phyloP scores from a whole-genome alignment of 1,284 basidiomycete species.

The Malassezia restricta region DNA sequence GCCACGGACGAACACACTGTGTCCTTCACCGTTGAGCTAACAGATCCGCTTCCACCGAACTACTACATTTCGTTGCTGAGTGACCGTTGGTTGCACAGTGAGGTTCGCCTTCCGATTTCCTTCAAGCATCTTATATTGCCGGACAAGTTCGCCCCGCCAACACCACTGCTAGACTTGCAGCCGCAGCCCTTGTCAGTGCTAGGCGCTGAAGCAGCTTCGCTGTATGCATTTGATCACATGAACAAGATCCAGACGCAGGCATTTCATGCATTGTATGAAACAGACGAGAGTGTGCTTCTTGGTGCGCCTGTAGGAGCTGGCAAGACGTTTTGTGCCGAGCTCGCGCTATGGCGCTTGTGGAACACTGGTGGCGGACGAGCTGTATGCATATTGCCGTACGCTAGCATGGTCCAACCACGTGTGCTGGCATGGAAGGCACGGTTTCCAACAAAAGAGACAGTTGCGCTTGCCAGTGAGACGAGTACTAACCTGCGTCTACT shows the following conservation, averaged over 20 bases:
- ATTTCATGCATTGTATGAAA: constrained; percentile 91
- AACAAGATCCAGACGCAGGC: constrained; percentile 99
- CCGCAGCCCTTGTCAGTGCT: constrained; percentile 76
- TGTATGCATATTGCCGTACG: constrained; percentile 89
- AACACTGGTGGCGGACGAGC: constrained; percentile 56
- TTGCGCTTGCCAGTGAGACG: constrained; percentile 86
- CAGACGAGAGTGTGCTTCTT: constrained; percentile 89
- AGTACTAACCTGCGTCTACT: constrained; percentile 78
- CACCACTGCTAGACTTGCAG: constrained; percentile 83
- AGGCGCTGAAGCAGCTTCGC: constrained; percentile 77
- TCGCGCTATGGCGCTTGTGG: constrained; percentile 84
- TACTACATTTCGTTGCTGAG: constrained; percentile 92
- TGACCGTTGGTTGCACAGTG: constrained; percentile 88
- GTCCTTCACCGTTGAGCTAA: constrained; percentile 87
- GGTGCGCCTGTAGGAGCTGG: constrained; percentile 92
- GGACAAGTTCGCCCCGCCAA: constrained; percentile 87
- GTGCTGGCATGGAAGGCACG: constrained; percentile 78
- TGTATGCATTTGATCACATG: constrained; percentile 71
- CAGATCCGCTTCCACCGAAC: constrained; percentile 90
- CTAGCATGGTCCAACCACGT: constrained; percentile 86
- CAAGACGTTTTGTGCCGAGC: constrained; percentile 94
- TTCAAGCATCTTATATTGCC: constrained; percentile 97
- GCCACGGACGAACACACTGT: constrained; percentile 78
- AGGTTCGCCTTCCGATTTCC: constrained; percentile 84
- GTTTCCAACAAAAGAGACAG: constrained; percentile 86